Percentiles rank a stretch among this genome's conserved stretches.
Conservation (phyloP, 192 early-diverging fungal species). For the Coemansia sp. region DNA sequence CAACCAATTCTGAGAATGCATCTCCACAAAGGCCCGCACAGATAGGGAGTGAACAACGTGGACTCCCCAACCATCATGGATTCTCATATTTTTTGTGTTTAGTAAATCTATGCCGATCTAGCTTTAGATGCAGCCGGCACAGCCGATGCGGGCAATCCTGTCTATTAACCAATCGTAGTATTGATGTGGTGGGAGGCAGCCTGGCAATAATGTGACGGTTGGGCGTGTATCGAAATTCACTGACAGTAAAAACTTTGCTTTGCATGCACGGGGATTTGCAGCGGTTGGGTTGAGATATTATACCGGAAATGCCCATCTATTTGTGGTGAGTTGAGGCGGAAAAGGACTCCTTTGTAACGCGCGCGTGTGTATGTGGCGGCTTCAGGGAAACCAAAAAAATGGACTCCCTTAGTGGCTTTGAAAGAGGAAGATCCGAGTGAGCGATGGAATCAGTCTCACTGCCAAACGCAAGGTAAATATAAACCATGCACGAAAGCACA, state of each 20-base stretch:
- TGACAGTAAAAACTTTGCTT: not conserved
- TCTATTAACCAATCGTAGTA: not conserved
- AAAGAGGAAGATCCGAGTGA: not conserved
- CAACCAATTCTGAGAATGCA: not conserved
- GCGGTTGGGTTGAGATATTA: not conserved
- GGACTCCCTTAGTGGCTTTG: no score
- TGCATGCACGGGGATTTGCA: not conserved
- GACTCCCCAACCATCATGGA: conserved; percentile 1
- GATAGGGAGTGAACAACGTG: not conserved
- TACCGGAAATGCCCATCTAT: not conserved
- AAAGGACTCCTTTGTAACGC: not conserved
- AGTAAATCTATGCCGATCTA: not conserved
- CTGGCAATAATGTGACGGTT: not conserved
- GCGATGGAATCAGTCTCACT: not conserved
- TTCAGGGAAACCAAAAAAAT: not conserved
- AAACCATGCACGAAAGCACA: not conserved
- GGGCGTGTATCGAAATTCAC: not conserved
- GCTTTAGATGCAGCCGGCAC: not conserved
- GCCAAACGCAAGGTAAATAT: not conserved
- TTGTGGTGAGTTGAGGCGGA: not conserved
- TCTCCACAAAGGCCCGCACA: not conserved
- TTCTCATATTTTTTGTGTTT: not conserved
- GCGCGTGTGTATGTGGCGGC: not conserved
- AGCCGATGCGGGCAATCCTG: not conserved
- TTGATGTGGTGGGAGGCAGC: not conserved